Conservation (phyloP, 202 grass and related monocot genomes). For the Carex arenaria region DNA sequence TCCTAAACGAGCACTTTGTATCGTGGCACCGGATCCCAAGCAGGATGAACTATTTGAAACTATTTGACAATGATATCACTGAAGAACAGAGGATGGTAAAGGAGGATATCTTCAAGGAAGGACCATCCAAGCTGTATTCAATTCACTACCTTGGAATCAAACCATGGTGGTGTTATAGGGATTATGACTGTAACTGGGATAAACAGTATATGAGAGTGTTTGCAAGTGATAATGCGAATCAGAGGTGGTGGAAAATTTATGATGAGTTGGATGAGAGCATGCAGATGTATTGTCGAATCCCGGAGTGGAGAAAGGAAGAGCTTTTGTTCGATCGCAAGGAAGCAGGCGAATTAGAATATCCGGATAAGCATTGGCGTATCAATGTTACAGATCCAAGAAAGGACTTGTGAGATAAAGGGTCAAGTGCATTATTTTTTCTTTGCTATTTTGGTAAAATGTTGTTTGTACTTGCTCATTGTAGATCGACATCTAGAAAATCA, state of each 20-base stretch:
- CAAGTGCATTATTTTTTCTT: background rate
- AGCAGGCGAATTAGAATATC: no score
- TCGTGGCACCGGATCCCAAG: slow-evolving; percentile 61
- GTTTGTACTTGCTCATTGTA: background rate
- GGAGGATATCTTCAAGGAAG: slow-evolving; percentile 30
- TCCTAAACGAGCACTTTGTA: slow-evolving; percentile 61
- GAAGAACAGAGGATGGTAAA: slow-evolving; percentile 22
- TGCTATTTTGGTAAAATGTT: background rate
- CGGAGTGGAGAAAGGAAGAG: no score
- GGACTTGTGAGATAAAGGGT: background rate
- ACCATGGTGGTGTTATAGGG: slow-evolving; percentile 56
- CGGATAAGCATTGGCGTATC: no score
- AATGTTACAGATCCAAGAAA: no score
- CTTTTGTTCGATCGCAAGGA: no score
- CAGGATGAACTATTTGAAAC: slow-evolving; percentile 52
- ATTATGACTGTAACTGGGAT: slow-evolving; percentile 81
- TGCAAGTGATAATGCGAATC: slow-evolving; percentile 51
- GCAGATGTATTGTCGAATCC: no score
- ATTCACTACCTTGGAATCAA: slow-evolving; percentile 62
- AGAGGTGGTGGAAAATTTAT: background rate
- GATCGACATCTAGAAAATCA: background rate
- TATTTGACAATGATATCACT: background rate
- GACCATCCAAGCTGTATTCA: slow-evolving; percentile 37
- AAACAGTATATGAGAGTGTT: slow-evolving; percentile 32
- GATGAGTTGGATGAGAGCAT: no score